Base-by-base conservation (phyloP, 129 eudicot genomes). In the Chrysanthemum makinoi region DNA sequence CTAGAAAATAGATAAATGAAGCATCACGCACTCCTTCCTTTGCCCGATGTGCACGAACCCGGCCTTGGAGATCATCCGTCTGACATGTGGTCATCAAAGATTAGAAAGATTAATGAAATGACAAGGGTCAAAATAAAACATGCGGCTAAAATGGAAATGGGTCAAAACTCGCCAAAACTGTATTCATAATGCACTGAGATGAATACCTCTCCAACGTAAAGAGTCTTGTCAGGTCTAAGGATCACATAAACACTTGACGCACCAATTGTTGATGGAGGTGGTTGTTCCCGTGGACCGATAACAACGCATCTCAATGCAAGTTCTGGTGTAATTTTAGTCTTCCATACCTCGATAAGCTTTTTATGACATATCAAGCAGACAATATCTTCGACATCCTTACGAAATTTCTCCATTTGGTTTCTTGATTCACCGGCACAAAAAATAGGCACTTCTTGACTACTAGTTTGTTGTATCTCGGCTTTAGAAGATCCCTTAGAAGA, bases 61-160 rank as follows among this genome's bases (percentile, higher is more conserved):
- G 80, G 16, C 95, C 95, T 68, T 90, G 83, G 53, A 94, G 98
- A 80, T 87, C 96, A 80, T 89, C 96, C 3, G 96, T 94, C 98
- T 94, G 55, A 13, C 54, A 74, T 39, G 22, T 10, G 12, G 19
- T 51, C 10, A 69, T 52, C 59, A 75, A 12, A 64, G 5, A 33
- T 30, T 50, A 71, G 26, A 43, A 72, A 72, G 16, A 5, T 26
- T 12, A 58, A 62, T 65, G 33, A 65, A 74, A 65, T 39, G 47
- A 12, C 61, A 64, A 35, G 1, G 44, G 44, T 39, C 44, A 39
- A 39, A 39, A 6, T 39, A 1, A 39, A 39, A 39, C 44, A 39
- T 39, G 10, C 44, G 44, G 44, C 44, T 39, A 39, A 39, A 33
- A 33, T 5, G 39, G 7, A 33, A 5, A 33, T 33, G 39, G 39